phyloP scores from a whole-genome alignment of 164 flowering plant genomes.

The Piper longum region DNA sequence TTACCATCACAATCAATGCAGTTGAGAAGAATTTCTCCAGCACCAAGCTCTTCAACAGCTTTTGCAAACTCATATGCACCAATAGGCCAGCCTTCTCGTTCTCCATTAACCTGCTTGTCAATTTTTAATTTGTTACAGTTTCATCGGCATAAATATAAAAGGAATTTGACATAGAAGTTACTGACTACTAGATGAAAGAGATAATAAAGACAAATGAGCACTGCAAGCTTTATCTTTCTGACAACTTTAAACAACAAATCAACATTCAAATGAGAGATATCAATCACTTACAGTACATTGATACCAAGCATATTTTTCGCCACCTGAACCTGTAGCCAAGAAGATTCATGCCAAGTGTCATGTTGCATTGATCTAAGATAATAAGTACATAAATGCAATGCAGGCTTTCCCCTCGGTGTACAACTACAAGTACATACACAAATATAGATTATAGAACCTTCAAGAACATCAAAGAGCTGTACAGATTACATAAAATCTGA shows the following conservation, averaged over 20 bases:
- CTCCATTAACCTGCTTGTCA: slow-evolving; percentile 70
- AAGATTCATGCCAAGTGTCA: not conserved
- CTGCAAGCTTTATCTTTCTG: not conserved
- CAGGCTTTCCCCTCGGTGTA: too few species aligned
- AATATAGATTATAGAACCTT: too few species aligned
- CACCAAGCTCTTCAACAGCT: slow-evolving; percentile 96
- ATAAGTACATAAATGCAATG: not conserved
- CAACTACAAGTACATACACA: too few species aligned
- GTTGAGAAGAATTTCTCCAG: slow-evolving; percentile 92
- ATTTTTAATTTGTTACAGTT: not conserved
- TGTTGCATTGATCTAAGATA: not conserved
- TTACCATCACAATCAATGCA: slow-evolving; percentile 99
- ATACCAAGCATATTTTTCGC: slow-evolving; percentile 97
- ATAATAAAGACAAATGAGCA: not conserved
- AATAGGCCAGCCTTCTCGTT: slow-evolving; percentile 91
- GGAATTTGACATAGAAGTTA: not conserved
- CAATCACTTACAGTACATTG: slow-evolving; percentile 78
- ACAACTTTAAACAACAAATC: not conserved
- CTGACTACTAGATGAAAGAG: not conserved
- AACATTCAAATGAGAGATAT: not conserved
- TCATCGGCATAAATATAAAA: not conserved
- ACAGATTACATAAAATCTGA: too few species aligned
- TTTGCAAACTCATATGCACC: slow-evolving; percentile 99
- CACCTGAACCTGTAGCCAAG: slow-evolving; percentile 67
- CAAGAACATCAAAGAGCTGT: too few species aligned